Base-by-base conservation (phyloP, 75 land plant genomes). In the Selaginella tamariscina region DNA sequence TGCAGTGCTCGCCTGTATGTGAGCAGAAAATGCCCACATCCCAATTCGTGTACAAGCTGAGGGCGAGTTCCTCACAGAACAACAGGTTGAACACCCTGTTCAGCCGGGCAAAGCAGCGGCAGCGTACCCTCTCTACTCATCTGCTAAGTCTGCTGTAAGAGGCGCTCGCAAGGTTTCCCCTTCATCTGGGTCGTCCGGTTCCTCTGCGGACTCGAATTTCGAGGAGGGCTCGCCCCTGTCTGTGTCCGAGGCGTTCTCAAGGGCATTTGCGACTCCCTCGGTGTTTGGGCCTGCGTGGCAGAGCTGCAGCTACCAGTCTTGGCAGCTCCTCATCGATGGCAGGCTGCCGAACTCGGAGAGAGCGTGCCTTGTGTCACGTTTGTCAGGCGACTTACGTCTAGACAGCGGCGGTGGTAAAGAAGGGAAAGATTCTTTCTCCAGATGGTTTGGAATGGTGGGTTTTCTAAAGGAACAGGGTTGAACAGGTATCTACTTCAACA, bases 241-340 rank as follows among this genome's bases (percentile, higher is more conserved):
- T 28, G 70, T 83, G 64, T 71, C 77, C 67, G 88, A 75, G 56
- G 77, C 84, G 26, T 49, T 85, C 27, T 82, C 88, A 67, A 71
- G 80, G 8, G 62, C 79, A 23, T 71, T 82, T 32, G 66, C 88
- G 24, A 71, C 77, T 64, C 85, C 88, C 18, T 81, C 91, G 24
- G 84, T 79, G 0, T 75, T 75, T 55, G 83, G 85, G 24, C 85
- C 80, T 55, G 56, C 75, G 29, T 78, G 64, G 59, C 80, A 85
- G 59, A 74, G 69, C 33, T 81, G 82, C 72, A 73, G 74, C 2
- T 81, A 75, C 72, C 73, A 73, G 32, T 29, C 82, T 29, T 68
- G 65, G 75, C 33, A 54, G 32, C 71, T 65, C 29, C 21, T 18
- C 24, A 20, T 27, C 24, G 31, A 49, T 29, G 56, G 72, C 24